Base-by-base conservation (phyloP, 306 rosid genomes). In the Begonia fuchsioides region DNA sequence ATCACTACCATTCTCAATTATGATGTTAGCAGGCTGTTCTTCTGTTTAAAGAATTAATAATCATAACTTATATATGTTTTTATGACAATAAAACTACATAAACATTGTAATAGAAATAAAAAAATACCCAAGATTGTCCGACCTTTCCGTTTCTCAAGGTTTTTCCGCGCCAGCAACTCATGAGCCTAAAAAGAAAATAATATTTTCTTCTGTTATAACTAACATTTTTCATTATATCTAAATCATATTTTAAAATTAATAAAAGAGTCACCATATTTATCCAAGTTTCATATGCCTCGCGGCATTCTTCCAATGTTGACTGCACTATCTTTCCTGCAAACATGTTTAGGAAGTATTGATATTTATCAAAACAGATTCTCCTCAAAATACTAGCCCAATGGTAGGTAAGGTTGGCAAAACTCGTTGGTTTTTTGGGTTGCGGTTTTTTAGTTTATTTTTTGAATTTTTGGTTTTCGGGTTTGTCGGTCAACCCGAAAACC, bases 291-390 rank as follows among this genome's bases (percentile, higher is more conserved):
- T 73, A 82, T 47, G 90, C 95, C 41, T 92, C 98, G 60, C 85
- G 77, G 66, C 98, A 85, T 75, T 92, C 98, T 44, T 92, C 98
- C 55, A 82, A 9, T 19, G 98, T 85, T 60, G 98, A 79, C 55
- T 92, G 94, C 61, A 85, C 74, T 56, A 92, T 92, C 76, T 85
- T 92, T 2, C 98, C 96, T 85, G 93, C 17, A 58, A 44, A 68
- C 57, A 26, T 57, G 53, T 12, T 62, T 48, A 60, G 38, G 54
- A 61, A 55, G 56, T 4, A 26, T 26, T 6, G 35, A 26, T 5
- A 26, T 26, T 26, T 26, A 26, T 26, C 35, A 26, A 26, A 3
- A 26, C 35, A 26, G 7, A 26, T 26, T 26, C 7, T 26, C 35
- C 35, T 26, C 35, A 26, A 26, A 26, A 26, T 26, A 26, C 35